These are phyloP conservation scores for Rhododendron ovatum DNA, from an alignment of 148 eudicot genomes.

Conservation along the genomic window DNA sequence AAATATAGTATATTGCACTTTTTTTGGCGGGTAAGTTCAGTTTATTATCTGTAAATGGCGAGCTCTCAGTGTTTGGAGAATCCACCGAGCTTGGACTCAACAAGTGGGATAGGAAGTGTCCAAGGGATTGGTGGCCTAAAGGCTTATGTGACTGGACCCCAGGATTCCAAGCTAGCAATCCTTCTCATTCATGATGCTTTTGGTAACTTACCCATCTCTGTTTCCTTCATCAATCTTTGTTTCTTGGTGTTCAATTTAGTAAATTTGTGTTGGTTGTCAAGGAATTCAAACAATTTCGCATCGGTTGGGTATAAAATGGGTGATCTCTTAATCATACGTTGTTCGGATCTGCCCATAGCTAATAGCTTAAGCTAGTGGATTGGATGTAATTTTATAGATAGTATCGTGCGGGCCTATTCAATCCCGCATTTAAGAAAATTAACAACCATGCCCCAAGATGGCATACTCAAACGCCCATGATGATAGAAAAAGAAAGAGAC, in stretches of 20 bases:
- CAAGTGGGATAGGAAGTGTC: conserved; percentile 26
- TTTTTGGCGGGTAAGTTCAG: too few relatives aligned
- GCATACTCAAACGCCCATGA: neutral
- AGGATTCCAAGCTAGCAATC: conserved; percentile 29
- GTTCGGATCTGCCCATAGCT: too few relatives aligned
- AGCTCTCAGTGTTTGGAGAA: conserved; percentile 25
- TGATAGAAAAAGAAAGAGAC: neutral
- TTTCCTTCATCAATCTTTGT: neutral
- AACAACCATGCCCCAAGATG: neutral
- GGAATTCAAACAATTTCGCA: neutral
- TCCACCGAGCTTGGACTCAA: conserved; percentile 28
- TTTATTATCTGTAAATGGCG: conserved; percentile 21
- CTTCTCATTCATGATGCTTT: conserved; percentile 34
- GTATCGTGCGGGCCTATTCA: neutral
- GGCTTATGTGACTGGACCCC: conserved; percentile 27
- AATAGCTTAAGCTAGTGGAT: too few relatives aligned
- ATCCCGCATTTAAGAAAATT: neutral
- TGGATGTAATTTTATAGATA: too few relatives aligned
- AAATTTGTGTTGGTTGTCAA: neutral
- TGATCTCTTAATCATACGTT: too few relatives aligned
- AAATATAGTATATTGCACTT: neutral
- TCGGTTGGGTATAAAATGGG: too few relatives aligned
- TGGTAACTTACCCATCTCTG: conserved; percentile 20
- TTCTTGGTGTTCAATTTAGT: neutral
- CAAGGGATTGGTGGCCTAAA: conserved; percentile 25